Evolutionary conservation across 176 grass and related monocot genomes (phyloP), one percentile per base, ranked within the genome.

Genomic region (Oryza meyeriana): DNA sequence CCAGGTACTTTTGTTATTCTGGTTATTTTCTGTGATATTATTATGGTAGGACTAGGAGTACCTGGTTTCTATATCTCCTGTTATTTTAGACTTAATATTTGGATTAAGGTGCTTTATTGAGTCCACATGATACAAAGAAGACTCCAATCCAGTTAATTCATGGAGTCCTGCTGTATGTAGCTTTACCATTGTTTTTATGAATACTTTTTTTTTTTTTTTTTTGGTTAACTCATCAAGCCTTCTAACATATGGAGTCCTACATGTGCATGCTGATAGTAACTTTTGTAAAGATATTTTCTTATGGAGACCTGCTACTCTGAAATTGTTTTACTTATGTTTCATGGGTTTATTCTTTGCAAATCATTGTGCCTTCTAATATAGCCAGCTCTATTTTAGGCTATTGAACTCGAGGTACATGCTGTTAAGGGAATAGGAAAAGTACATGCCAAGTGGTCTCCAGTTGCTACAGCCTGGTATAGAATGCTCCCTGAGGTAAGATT

Each of bases 371-470:
- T 77, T 70, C n/a, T 76, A 38, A 62, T 61, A 32, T 69, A 12
- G 64, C 65, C 1, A 55, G 8, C 20, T 84, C 29, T 75, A 45
- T 77, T 86, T 38, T 78, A 97, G 95, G 78, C 69, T 73, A 97
- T 97, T 81, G 95, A 94, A 71, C 90, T 97, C 4, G 92, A 97
- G 82, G 92, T 92, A 48, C 95, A 94, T 89, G 95, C 90, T 70
- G 84, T 94, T 45, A 97, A 97, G 86, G 92, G 95, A 38, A 84
- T 91, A 40, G 95, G 95, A 25, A 94, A 92, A 87, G 81, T 78
- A 57, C 95, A 97, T 85, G 95, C 95, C n/a, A 97, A 97, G 84
- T 97, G 95, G 95, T 97, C 92, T 89, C 95, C 95, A 69, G 95
- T 97, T 82, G 88, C 95, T 85, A 94, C 92, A 71, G 85, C 95